phyloP scores from a whole-genome alignment of 108 stramenopile genomes.

The Cyclotella kingstonii region DNA sequence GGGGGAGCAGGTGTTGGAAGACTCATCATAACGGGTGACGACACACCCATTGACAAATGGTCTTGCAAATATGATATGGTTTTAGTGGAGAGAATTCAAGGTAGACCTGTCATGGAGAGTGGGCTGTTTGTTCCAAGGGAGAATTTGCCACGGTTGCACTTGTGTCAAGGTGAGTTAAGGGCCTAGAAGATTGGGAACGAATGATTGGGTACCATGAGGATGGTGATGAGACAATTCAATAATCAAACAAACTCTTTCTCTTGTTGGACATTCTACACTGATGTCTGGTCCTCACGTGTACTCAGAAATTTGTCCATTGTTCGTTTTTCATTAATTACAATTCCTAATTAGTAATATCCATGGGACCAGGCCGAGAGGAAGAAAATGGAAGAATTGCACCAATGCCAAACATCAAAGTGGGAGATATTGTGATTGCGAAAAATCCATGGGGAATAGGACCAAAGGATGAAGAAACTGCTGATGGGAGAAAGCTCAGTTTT shows the following conservation, averaged over 20 bases:
- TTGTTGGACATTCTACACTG: too few species aligned
- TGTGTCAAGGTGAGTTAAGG: conserved; percentile 51
- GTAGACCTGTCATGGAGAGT: conserved; percentile 55
- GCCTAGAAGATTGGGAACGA: not conserved
- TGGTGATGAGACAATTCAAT: not conserved
- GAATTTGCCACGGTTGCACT: conserved; percentile 79
- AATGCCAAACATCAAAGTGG: conserved; percentile 73
- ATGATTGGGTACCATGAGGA: not conserved
- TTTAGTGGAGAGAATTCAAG: conserved; percentile 83
- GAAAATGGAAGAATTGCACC: conserved; percentile 79
- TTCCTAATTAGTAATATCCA: conserved; percentile 46
- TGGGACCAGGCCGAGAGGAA: conserved; percentile 83
- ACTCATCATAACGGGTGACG: conserved; percentile 53
- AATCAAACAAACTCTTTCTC: too few species aligned
- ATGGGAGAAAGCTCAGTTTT: conserved; percentile 86
- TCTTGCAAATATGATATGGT: conserved; percentile 85
- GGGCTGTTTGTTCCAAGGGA: conserved; percentile 78
- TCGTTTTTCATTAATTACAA: not conserved
- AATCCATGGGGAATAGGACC: conserved; percentile 94
- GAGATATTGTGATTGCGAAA: conserved; percentile 81
- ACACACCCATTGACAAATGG: conserved; percentile 32
- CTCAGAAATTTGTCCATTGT: not conserved
- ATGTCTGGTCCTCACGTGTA: not conserved
- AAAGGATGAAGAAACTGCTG: conserved; percentile 83
- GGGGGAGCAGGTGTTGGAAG: conserved; percentile 80